Percentiles rank a stretch among this genome's conserved stretches.
Evolutionary conservation across 305 asterid species (phyloP).

Genomic region (Caryopteris hybrid): DNA sequence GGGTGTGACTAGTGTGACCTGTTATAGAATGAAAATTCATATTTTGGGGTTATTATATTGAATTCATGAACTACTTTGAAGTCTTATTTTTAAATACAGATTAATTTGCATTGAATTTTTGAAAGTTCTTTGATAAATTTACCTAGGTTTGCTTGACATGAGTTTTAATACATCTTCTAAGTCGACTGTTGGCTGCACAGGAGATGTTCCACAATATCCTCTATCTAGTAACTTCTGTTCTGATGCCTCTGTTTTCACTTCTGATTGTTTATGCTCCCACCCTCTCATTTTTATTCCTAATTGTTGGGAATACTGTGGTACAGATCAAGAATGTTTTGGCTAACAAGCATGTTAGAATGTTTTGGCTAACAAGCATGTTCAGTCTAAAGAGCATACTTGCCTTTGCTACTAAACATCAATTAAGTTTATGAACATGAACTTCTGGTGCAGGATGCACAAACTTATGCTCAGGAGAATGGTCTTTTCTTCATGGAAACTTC

Average conservation of each 20-base stretch:
- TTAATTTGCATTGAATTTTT: background rate
- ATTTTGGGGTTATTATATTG: background rate
- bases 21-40: too few species aligned
- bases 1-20: too few species aligned
- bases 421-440: slow-evolving; percentile 5
- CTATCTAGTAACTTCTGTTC: background rate
- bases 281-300: background rate
- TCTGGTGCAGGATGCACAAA: slow-evolving; percentile 53
- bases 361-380: too few species aligned
- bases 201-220: background rate
- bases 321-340: background rate
- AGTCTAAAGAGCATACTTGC: background rate
- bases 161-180: too few species aligned
- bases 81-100: too few species aligned
- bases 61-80: background rate
- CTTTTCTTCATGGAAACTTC: slow-evolving; percentile 78
- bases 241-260: background rate
- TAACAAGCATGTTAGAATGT: too few species aligned
- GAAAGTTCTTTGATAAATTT: background rate
- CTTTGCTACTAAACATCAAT: background rate
- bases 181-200: background rate
- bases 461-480: slow-evolving; percentile 63
- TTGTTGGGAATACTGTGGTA: background rate
- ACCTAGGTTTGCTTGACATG: background rate
- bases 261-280: background rate